phyloP scores from a whole-genome alignment of 2,329 filamentous ascomycete genomes.

The Paraphoma sp. region DNA sequence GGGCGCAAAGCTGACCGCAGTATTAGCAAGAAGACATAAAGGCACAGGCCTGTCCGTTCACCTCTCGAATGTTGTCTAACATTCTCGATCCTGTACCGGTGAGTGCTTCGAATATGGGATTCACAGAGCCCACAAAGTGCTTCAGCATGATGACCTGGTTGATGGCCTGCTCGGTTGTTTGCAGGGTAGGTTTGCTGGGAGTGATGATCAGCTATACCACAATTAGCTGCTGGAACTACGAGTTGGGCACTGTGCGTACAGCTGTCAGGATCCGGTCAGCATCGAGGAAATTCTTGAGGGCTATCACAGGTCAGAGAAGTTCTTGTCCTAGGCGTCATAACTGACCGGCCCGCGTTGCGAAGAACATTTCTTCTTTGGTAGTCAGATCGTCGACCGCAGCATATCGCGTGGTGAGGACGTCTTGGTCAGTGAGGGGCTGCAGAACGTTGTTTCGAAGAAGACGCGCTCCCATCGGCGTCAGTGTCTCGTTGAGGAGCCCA shows the following conservation, averaged over 20 bases:
- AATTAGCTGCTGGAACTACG: background rate
- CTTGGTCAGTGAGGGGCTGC: constrained; percentile 79
- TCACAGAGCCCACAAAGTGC: constrained; percentile 74
- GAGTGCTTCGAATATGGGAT: constrained; percentile 72
- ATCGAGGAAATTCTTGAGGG: constrained; percentile 77
- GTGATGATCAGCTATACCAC: constrained; percentile 71
- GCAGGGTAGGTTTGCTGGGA: constrained; percentile 68
- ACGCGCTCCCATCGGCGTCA: constrained; percentile 87
- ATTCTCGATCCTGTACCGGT: constrained; percentile 68
- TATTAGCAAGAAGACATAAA: background rate
- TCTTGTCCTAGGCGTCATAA: background rate
- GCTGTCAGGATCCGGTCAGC: constrained; percentile 80
- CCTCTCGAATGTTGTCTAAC: constrained; percentile 70
- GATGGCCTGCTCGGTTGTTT: constrained; percentile 78
- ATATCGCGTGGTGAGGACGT: constrained; percentile 74
- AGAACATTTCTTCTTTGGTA: constrained; percentile 84
- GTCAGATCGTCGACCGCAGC: constrained; percentile 85
- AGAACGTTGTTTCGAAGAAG: constrained; percentile 85
- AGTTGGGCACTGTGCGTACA: constrained; percentile 50
- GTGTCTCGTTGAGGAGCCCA: constrained; percentile 82
- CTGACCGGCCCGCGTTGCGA: constrained; percentile 71
- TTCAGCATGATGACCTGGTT: constrained; percentile 90
- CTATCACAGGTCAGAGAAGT: constrained; percentile 40
- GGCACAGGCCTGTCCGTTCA: constrained; percentile 30
- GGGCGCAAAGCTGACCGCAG: constrained; percentile 64